Evolutionary conservation across 2,329 filamentous ascomycete species (phyloP).

Genomic region (Cordyceps cateniannulata): DNA sequence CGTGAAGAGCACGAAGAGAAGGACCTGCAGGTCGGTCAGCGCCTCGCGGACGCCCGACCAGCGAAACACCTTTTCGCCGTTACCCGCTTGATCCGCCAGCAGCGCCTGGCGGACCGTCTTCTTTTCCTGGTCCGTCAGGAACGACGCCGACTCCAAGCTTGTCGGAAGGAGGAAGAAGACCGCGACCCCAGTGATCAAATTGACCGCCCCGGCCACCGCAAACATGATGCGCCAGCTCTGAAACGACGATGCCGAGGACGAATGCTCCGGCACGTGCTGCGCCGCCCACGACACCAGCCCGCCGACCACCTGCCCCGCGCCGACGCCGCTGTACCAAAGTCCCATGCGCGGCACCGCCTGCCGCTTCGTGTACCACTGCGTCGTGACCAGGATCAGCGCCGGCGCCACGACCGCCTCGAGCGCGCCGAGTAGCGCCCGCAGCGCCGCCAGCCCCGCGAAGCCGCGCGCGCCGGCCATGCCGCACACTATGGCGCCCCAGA

Average conservation of each 20-base stretch:
- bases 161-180: constrained; percentile 40
- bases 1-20: constrained; percentile 28
- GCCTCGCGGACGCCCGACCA: constrained; percentile 34
- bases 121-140: constrained; percentile 19
- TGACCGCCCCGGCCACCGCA: constrained; percentile 40
- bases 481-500: constrained; percentile 35
- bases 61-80: constrained; percentile 34
- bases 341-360: constrained; percentile 41
- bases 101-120: constrained; percentile 53
- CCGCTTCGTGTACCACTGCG: constrained; percentile 32
- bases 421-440: constrained; percentile 38
- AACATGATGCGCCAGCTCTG: constrained; percentile 49
- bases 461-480: constrained; percentile 34
- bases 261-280: constrained; percentile 35
- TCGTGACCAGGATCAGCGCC: constrained; percentile 44
- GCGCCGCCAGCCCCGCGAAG: constrained; percentile 35
- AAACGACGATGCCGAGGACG: too few relatives aligned
- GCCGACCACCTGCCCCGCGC: constrained; percentile 31
- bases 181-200: constrained; percentile 37
- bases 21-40: constrained; percentile 34
- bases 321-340: constrained; percentile 24
- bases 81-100: constrained; percentile 35
- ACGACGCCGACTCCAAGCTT: constrained; percentile 16
- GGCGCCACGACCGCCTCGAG: constrained; percentile 44
- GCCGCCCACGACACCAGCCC: constrained; percentile 45